phyloP scores from a whole-genome alignment of 2,329 filamentous ascomycete species.

The Dothiorella sarmentorum region DNA sequence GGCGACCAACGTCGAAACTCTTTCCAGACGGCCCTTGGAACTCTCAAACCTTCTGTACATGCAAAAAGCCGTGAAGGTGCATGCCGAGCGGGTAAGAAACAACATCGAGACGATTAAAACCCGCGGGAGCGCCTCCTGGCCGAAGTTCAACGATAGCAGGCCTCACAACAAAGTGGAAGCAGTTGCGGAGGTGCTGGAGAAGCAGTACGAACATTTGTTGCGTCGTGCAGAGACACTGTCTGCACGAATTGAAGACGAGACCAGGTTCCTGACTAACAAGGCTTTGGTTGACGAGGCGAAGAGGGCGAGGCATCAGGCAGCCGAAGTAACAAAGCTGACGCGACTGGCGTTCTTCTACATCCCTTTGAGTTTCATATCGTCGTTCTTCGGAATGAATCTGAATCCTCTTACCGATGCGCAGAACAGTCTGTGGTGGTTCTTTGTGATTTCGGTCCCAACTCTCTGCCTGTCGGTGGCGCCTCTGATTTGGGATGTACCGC shows the following conservation, averaged over 20 bases:
- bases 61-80: neutral
- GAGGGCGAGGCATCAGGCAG: constrained; percentile 27
- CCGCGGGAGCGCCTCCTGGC: neutral
- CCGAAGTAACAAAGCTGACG: constrained; percentile 27
- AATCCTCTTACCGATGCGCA: neutral
- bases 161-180: neutral
- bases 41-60: neutral
- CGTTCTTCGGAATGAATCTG: constrained; percentile 21
- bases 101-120: neutral
- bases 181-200: neutral
- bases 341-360: constrained; percentile 29
- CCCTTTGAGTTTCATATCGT: constrained; percentile 25
- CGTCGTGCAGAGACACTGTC: constrained; percentile 5
- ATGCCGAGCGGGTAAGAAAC: neutral
- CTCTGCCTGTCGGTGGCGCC: neutral
- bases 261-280: constrained; percentile 25
- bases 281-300: constrained; percentile 26
- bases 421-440: constrained; percentile 15
- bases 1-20: neutral
- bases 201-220: constrained; percentile 11
- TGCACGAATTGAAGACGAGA: neutral
- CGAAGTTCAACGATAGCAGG: neutral
- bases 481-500: neutral
- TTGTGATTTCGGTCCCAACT: constrained; percentile 1
- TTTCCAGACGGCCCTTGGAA: neutral